Evolutionary conservation across 176 grass and related monocot species (phyloP), one percentile per base, ranked within the genome.

Genomic region (Carex pumila): DNA sequence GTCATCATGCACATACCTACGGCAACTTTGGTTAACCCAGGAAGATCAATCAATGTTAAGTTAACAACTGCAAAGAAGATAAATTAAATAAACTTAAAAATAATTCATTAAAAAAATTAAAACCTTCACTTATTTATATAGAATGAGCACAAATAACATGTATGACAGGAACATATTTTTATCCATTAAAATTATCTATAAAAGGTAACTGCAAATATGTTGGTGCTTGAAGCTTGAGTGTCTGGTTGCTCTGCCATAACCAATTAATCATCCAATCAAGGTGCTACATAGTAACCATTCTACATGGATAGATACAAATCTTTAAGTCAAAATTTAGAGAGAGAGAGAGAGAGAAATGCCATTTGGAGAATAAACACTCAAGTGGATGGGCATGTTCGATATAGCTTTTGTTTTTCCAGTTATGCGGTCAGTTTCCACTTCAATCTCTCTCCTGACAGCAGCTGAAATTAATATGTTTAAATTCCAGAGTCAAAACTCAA

Each of bases 321-420:
- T 12, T 76, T 31, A 15, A 56, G 21, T 55, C 47, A 76, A 56
- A 77, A 25, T 77, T 74, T 12, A 34, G n/a, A 58, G 19, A 61
- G 31, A 81, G 29, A 18, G 21, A 66, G 37, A 88, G 52, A 25
- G 55, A 79, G 9, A 82, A 84, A 86, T 84, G 91, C 97, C 97
- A 87, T 99, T 84, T 91, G 97, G 97, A 62, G 97, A 99, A 85
- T 96, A 96, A 85, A 99, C 93, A 85, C 97, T 99, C 88, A 99
- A 85, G 78, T 99, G 97, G 87, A 99, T 99, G 21, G 93, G 97
- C 87, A 91, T 80, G 85, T 99, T 99, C 71, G 97, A 99, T 94
- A 99, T 99, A 63, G 93, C 90, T 83, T 96, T 99, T 74, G 97
- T 79, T 89, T 99, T 99, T 60, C 93, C 97, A 89, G 97, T 96